phyloP scores from a whole-genome alignment of 2,329 filamentous ascomycete species.

The Colletotrichum viniferum region DNA sequence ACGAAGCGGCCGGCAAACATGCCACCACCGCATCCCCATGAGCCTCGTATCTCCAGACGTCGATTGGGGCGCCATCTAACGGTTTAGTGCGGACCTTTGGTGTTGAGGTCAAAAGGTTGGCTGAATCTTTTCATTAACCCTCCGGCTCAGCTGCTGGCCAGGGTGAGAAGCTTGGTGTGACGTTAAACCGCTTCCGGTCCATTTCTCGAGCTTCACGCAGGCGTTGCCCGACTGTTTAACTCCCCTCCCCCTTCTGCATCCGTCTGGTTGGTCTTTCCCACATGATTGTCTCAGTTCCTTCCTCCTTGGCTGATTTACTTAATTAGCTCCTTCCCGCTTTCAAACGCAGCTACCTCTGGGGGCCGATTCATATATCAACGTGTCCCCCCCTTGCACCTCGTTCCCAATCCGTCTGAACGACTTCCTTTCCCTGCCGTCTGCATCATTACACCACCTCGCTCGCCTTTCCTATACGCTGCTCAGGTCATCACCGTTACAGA shows the following conservation, averaged over 20 bases:
- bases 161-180: neutral
- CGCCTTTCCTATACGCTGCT: neutral
- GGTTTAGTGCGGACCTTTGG: neutral
- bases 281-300: neutral
- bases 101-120: neutral
- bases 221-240: neutral
- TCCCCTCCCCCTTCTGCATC: neutral
- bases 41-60: neutral
- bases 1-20: neutral
- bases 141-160: neutral
- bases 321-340: neutral
- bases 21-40: too few species aligned
- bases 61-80: neutral
- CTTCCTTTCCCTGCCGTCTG: neutral
- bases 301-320: neutral
- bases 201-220: neutral
- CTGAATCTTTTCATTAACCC: neutral
- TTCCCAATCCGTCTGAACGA: neutral
- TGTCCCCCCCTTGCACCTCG: neutral
- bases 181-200: constrained; percentile 10
- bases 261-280: neutral
- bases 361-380: neutral
- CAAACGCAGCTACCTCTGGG: neutral
- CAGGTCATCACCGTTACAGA: neutral
- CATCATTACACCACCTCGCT: neutral